Evolutionary conservation across 176 grass and related monocot species (phyloP).

Genomic region (Ananas comosus): DNA sequence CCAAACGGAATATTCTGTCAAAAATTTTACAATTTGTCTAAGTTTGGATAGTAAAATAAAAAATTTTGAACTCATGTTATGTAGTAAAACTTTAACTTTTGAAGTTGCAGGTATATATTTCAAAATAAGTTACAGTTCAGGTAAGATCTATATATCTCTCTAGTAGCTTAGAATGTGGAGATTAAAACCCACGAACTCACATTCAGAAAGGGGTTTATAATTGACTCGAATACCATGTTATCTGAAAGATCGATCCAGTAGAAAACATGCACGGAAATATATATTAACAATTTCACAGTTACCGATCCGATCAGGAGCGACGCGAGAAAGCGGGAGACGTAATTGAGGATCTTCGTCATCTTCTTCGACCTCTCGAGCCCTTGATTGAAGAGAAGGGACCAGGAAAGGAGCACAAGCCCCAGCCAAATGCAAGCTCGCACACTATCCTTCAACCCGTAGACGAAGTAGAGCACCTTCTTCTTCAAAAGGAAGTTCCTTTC

Average conservation of each 20-base stretch:
- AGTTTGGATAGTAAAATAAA: too few species aligned
- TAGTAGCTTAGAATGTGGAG: too few species aligned
- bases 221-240: too few species aligned
- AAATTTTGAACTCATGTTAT: too few species aligned
- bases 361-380: slow-evolving; percentile 22
- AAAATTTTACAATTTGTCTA: too few species aligned
- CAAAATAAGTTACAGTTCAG: too few species aligned
- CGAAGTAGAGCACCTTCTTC: slow-evolving; percentile 95
- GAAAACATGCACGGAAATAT: neutral
- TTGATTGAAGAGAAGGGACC: slow-evolving; percentile 63
- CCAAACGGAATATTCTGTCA: too few species aligned
- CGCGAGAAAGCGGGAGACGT: slow-evolving; percentile 7
- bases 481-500: slow-evolving; percentile 91
- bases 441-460: slow-evolving; percentile 72
- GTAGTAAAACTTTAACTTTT: too few species aligned
- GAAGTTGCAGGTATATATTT: too few species aligned
- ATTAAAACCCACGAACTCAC: too few species aligned
- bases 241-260: slow-evolving; percentile 21
- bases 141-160: too few species aligned
- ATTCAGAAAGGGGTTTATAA: too few species aligned
- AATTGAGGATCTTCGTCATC: neutral
- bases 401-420: slow-evolving; percentile 48
- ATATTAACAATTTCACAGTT: neutral
- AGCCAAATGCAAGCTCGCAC: slow-evolving; percentile 78
- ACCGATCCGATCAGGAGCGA: slow-evolving; percentile 19